Conservation (phyloP, 768 basidiomycete species). For the Wakefieldia striispora region DNA sequence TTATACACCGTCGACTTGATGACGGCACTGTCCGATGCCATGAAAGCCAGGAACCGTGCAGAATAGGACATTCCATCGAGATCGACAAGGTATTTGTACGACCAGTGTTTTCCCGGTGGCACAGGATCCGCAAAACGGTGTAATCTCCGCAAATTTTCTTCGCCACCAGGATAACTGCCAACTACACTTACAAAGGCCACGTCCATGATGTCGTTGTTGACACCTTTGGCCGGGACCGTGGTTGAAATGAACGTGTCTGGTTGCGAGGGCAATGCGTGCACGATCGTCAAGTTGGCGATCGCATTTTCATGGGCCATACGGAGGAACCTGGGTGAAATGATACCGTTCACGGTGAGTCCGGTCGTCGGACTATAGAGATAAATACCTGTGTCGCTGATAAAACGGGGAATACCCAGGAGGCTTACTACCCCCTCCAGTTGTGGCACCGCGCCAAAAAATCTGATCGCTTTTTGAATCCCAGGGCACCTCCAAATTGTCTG, state of each 20-base stretch:
- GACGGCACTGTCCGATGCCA: slow-evolving; percentile 86
- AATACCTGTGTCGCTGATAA: slow-evolving; percentile 84
- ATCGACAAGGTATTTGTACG: slow-evolving; percentile 90
- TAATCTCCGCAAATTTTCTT: slow-evolving; percentile 56
- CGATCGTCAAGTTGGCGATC: slow-evolving; percentile 55
- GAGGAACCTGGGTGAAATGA: slow-evolving; percentile 49
- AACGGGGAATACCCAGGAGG: slow-evolving; percentile 79
- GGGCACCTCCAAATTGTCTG: slow-evolving; percentile 82
- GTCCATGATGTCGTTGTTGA: slow-evolving; percentile 86
- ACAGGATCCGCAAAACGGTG: slow-evolving; percentile 76
- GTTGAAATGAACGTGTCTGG: slow-evolving; percentile 60
- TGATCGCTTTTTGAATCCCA: slow-evolving; percentile 86
- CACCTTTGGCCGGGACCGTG: slow-evolving; percentile 50
- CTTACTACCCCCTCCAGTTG: slow-evolving; percentile 89
- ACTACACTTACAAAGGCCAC: slow-evolving; percentile 80
- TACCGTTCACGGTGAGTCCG: background rate
- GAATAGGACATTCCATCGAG: slow-evolving; percentile 96
- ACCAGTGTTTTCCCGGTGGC: slow-evolving; percentile 84
- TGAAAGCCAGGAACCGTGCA: slow-evolving; percentile 80
- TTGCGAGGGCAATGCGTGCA: slow-evolving; percentile 66
- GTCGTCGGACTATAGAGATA: slow-evolving; percentile 7
- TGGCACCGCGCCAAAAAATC: slow-evolving; percentile 95
- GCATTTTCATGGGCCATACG: slow-evolving; percentile 64
- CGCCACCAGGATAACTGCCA: slow-evolving; percentile 75
- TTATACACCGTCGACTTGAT: slow-evolving; percentile 89